Evolutionary conservation across 164 flowering plant species (phyloP), one percentile per base, ranked within the genome.

Genomic region (Cinnamomum micranthum): DNA sequence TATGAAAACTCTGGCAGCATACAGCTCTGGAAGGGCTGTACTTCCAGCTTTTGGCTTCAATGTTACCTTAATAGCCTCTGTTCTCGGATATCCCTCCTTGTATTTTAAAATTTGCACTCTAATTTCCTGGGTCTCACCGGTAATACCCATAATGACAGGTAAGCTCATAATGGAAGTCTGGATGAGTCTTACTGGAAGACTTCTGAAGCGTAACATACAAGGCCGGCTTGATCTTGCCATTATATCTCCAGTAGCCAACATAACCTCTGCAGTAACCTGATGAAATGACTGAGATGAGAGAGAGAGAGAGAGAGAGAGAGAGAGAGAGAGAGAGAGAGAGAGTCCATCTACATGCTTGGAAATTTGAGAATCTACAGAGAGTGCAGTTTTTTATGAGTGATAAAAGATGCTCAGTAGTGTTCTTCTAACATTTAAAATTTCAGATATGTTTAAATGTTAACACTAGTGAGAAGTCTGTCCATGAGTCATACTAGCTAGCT

Each of bases 41-140:
- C 92, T 91, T 6, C 95, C 91, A 0, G 97, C 90, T 35, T 94
- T 72, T 0, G 98, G 94, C 55, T 68, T 67, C 60, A 94, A 12
- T 5, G 78, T 83, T 2, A 88, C 73, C 77, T 78, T 80, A 68
- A 94, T 83, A 0, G 86, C 84, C 20, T 59, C 73, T 17, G 90
- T 89, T 73, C 87, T 82, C 11, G 84, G 88, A 24, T 76, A 27
- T 5, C 81, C 79, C 74, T 94, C 95, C 72, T 82, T 87, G 86
- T 87, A 88, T 65, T 73, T 82, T 50, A 92, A 25, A 12, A 87
- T 74, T 14, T 73, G 64, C 1, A 91, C 24, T 0, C 58, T 70
- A 2, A 89, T 35, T 73, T 47, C 81, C 75, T 92, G 97, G 15
- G 90, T 87, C 73, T 94, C 98, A 1, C 73, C 65, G 2, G 89